A percentile compares a stretch with the other conserved stretches of the same genome.
phyloP scores from a whole-genome alignment of 2,329 filamentous ascomycete species.

The Clarireedia paspali region DNA sequence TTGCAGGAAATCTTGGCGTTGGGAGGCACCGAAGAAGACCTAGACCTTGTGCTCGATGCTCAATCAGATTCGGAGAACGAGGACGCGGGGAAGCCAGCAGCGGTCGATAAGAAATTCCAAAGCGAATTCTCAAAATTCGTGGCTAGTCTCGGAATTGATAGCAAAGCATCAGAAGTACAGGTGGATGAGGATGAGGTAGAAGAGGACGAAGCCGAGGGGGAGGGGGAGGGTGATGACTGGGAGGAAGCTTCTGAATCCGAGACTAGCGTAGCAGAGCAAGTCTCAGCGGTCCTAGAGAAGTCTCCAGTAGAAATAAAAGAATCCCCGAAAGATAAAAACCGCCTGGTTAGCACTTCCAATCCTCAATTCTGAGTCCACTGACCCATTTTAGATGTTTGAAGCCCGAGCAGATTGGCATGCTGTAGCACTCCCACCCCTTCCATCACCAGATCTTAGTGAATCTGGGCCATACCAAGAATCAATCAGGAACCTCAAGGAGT shows the following conservation, averaged over 20 bases:
- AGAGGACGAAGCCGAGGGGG: constrained; percentile 29
- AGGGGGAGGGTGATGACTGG: constrained; percentile 26
- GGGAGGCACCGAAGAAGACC: constrained; percentile 57
- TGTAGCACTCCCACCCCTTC: constrained; percentile 45
- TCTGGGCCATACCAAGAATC: constrained; percentile 41
- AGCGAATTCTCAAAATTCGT: constrained; percentile 47
- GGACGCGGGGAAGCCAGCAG: constrained; percentile 12
- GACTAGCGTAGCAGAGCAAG: constrained; percentile 29
- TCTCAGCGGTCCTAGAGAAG: constrained; percentile 22
- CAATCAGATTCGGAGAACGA: constrained; percentile 40
- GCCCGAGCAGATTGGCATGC: constrained; percentile 63
- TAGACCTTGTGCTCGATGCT: constrained; percentile 51
- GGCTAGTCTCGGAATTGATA: constrained; percentile 41
- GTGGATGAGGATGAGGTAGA: constrained; percentile 30
- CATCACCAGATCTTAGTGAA: constrained; percentile 36
- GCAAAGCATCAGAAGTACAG: constrained; percentile 27
- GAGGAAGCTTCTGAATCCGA: constrained; percentile 24
- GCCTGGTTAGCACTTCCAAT: constrained; percentile 25
- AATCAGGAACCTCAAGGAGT: constrained; percentile 53
- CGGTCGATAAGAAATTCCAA: constrained; percentile 39
- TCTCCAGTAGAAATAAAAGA: constrained; percentile 5
- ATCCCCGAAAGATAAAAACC: constrained; percentile 23
- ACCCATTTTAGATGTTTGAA: constrained; percentile 42
- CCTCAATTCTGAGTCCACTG: constrained; percentile 19
- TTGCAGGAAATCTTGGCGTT: constrained; percentile 58